phyloP scores from a whole-genome alignment of 2,329 filamentous ascomycete genomes.

The Botryosphaeria dothidea region DNA sequence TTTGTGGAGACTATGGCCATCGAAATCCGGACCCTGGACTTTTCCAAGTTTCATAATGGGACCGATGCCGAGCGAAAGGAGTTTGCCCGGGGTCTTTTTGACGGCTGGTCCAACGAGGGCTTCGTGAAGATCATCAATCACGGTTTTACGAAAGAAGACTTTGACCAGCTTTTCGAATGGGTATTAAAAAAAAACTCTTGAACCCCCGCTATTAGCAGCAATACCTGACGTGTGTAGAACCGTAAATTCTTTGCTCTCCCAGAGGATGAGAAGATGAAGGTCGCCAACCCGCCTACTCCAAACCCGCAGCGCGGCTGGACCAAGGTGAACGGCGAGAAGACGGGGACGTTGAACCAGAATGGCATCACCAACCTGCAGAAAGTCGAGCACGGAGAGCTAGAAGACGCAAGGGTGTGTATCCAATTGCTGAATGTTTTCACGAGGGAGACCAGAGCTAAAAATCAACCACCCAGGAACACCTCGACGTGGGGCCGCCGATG shows the following conservation, averaged over 20 bases:
- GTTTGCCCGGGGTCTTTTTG: not conserved
- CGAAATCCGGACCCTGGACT: not conserved
- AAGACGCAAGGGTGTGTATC: not conserved
- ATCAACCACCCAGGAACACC: conserved; percentile 33
- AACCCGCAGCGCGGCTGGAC: conserved; percentile 42
- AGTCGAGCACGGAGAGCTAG: conserved; percentile 26
- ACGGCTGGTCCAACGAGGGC: not conserved
- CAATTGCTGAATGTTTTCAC: not conserved
- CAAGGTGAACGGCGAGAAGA: conserved; percentile 38
- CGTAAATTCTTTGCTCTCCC: conserved; percentile 39
- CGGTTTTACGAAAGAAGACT: not conserved
- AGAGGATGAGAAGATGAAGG: conserved; percentile 33
- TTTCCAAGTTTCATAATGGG: not conserved
- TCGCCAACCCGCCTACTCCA: conserved; percentile 41
- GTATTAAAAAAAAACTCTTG: not conserved
- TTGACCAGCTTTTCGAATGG: not conserved
- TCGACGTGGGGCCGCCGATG: conserved; percentile 31
- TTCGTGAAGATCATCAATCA: not conserved
- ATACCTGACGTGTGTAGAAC: not conserved
- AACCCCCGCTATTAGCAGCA: not conserved
- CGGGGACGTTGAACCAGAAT: conserved; percentile 34
- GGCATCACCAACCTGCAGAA: conserved; percentile 25
- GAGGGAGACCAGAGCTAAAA: not conserved
- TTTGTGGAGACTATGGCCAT: not conserved
- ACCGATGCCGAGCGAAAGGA: not conserved